Evolutionary conservation across 2,329 filamentous ascomycete species (phyloP).

Genomic region (Colletotrichum karsti): DNA sequence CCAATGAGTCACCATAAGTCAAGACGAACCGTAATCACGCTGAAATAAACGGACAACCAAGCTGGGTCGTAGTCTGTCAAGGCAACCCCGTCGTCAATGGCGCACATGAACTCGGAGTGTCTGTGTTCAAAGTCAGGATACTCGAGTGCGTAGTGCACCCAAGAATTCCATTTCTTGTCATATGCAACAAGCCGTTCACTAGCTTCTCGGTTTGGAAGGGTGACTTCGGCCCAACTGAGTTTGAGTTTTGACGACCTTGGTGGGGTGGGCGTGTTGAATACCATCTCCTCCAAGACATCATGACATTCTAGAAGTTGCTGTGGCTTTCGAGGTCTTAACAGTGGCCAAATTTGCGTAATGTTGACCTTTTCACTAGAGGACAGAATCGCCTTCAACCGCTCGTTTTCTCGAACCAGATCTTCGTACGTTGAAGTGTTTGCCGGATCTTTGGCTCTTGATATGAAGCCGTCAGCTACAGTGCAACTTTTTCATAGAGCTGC

Average conservation of each 20-base stretch:
- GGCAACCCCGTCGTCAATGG: not conserved
- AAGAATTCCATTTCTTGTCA: slow-evolving; percentile 30
- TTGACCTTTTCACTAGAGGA: not conserved
- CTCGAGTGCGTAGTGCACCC: slow-evolving; percentile 32
- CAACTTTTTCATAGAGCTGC: not conserved
- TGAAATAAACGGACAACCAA: slow-evolving; percentile 32
- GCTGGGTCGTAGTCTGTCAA: not conserved
- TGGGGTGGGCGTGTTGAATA: not conserved
- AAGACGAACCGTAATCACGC: slow-evolving; percentile 22
- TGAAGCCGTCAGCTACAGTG: not conserved
- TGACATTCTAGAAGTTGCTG: not conserved
- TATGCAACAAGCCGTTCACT: slow-evolving; percentile 19
- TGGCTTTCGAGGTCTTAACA: not conserved
- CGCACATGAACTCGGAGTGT: slow-evolving; percentile 9
- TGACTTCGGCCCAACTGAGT: not conserved
- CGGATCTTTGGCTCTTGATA: not conserved
- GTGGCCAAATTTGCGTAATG: not conserved
- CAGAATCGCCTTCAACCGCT: not conserved
- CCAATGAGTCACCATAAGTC: not conserved
- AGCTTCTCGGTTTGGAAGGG: slow-evolving; percentile 35
- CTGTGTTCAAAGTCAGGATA: slow-evolving; percentile 29
- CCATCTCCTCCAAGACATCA: not conserved
- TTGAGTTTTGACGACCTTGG: not conserved
- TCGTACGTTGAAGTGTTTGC: not conserved
- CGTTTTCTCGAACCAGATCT: slow-evolving; percentile 1